Evolutionary conservation across 176 grass and related monocot genomes (phyloP).

Genomic region (Musa troglodytarum): DNA sequence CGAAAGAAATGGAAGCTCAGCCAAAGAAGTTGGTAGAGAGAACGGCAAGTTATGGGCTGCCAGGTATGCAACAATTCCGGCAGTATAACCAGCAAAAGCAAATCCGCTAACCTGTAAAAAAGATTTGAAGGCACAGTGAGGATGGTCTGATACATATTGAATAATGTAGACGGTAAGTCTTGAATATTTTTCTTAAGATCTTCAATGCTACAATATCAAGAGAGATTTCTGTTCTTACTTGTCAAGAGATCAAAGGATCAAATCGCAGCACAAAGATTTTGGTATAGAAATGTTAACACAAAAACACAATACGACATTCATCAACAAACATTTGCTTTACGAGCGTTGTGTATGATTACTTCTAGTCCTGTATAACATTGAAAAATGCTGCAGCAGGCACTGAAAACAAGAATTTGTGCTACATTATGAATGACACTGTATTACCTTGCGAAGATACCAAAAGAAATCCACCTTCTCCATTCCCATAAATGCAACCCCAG

Average conservation of each 20-base stretch:
- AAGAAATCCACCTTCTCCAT: conserved; percentile 99
- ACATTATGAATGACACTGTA: background rate
- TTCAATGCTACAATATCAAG: background rate
- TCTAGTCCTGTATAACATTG: no score
- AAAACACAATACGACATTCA: background rate
- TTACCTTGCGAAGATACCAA: conserved; percentile 98
- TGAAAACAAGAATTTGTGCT: no score
- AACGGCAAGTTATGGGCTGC: conserved; percentile 48
- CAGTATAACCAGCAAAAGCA: conserved; percentile 86
- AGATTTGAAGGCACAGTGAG: conserved; percentile 18
- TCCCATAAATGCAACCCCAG: conserved; percentile 97
- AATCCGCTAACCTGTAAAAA: conserved; percentile 80
- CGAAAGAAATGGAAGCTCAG: conserved; percentile 63
- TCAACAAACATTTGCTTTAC: no score
- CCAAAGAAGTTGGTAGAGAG: conserved; percentile 52
- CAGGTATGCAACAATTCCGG: conserved; percentile 71
- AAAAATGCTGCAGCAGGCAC: no score
- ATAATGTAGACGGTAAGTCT: background rate
- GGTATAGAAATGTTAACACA: background rate
- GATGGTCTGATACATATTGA: background rate
- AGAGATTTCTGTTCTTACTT: background rate
- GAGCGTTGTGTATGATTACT: no score
- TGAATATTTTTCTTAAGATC: background rate
- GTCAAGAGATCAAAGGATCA: background rate
- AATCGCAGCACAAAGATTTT: background rate